Base-by-base conservation (phyloP, 2,329 filamentous ascomycete species). In the Scopulariopsis brevicaulis region DNA sequence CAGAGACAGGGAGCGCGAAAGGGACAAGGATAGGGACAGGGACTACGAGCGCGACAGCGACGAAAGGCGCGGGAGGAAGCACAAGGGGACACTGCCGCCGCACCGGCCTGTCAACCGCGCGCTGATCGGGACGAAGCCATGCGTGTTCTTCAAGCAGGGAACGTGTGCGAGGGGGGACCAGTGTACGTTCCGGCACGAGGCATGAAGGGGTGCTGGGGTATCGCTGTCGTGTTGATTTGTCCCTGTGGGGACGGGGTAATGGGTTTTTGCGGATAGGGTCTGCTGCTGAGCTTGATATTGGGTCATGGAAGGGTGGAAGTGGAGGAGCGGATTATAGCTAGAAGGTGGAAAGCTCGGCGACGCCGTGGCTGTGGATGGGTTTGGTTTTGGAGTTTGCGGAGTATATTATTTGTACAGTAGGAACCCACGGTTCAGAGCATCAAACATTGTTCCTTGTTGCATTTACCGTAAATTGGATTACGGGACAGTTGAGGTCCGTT, bases 111-210 rank as follows among this genome's bases (percentile, higher is more conserved):
- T 69, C 61, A 82, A 86, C 64, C 79, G 76, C 60, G 76, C 78
- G 15, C 73, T 84, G 15, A 82, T 84, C 54, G 82, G 84, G 58
- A 87, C 85, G 51, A 84, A 87, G 65, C 78, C 85, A 5, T 90
- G 87, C 68, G 79, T 79, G 22, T 90, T 89, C 68, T 90, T 77
- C 76, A 77, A 81, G 59, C 81, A 87, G 66, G 86, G 86, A 15
- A 85, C 84, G 66, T 90, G 87, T 70, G 82, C 81, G 7, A 85
- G 89, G 67, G 87, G 87, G 24, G 84, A 86, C 40, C 83, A 84
- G 65, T 90, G 87, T 72, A 89, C 86, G 2, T 90, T 86, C 69
- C 78, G 86, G 58, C 87, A 90, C 66, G 84, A 88, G 48, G 52
- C 40, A 40, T 10, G 32, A 50, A 46, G 10, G 22, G 32, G 32